Percentiles rank a stretch among this genome's conserved stretches.
phyloP scores from a whole-genome alignment of 805 yeast species.

The Kodamaea sagamina region DNA sequence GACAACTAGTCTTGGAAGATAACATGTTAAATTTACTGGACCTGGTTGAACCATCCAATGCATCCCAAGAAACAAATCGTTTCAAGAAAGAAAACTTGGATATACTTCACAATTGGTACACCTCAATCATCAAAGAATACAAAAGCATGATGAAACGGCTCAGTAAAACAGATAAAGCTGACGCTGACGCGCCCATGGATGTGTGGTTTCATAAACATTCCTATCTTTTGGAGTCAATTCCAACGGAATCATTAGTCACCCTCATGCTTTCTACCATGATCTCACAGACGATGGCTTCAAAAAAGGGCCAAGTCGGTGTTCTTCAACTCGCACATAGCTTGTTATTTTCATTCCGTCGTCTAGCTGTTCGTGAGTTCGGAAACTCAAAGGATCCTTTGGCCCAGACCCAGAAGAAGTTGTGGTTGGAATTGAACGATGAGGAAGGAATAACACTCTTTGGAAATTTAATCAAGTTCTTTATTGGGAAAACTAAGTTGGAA shows the following conservation, averaged over 20 bases:
- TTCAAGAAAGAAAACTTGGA: constrained; percentile 13
- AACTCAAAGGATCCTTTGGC: not conserved
- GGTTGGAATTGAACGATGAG: constrained; percentile 15
- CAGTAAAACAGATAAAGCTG: not conserved
- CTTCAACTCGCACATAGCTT: constrained; percentile 19
- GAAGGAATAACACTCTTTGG: constrained; percentile 23
- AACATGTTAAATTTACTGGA: constrained; percentile 22
- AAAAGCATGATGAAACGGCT: constrained; percentile 11
- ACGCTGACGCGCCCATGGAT: not conserved
- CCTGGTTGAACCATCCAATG: constrained; percentile 10
- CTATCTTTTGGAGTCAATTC: constrained; percentile 7
- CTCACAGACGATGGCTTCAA: constrained; percentile 13
- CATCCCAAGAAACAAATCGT: constrained; percentile 3
- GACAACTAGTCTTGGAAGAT: constrained; percentile 33
- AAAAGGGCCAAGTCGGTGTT: constrained; percentile 20
- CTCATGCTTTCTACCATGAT: constrained; percentile 10
- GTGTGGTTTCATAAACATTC: constrained; percentile 3
- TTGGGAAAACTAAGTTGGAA: constrained; percentile 18
- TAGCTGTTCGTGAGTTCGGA: constrained; percentile 1
- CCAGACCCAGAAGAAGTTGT: not conserved
- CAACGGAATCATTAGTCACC: constrained; percentile 8
- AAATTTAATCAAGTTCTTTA: constrained; percentile 19
- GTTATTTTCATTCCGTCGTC: constrained; percentile 13
- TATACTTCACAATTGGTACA: constrained; percentile 20
- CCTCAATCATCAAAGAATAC: constrained; percentile 9